Evolutionary conservation across 257 asterid genomes (phyloP), one percentile per base, ranked within the genome.

Genomic region (Buddleja alternifolia): DNA sequence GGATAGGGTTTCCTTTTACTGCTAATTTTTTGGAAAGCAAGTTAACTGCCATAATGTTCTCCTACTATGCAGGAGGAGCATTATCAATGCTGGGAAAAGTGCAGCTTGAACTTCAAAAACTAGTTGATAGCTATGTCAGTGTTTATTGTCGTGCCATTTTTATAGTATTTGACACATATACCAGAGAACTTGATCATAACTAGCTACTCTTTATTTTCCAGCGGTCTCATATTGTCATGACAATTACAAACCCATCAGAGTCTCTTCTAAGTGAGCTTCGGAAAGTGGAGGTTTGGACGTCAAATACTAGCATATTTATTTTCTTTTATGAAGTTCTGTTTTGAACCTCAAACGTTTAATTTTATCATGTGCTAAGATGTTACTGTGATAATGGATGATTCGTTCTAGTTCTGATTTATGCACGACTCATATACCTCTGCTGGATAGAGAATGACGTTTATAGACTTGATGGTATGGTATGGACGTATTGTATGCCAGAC

Each of bases 161-260:
- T 66, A 5, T 58, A 36, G 24, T 67, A 41, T 37, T 37, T 48
- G 32, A 68, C 36, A 41, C 32, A 15, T 63, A 40, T 37, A 54
- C 69, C 39, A 55, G 15, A 57, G 6, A 71, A 47, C 42, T 63
- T 52, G 76, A 60, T 77, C 52, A n/a, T 83, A 67, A 85, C 78
- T 74, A 8, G 8, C 52, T 81, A 32, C 44, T 72, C 60, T 82
- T 52, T 70, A 45, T 51, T 67, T 84, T 75, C 58, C 96, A 93
- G 99, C 91, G 99, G 21, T 70, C 93, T 69, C 90, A 85, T 76
- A 81, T 90, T 47, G 81, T 90, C 74, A 74, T 83, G 82, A 93
- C 99, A 48, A 85, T 93, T 36, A 90, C 97, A 42, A 90, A 88
- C 70, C 99, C 99, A 41, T 93, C 96, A 45, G 99, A 93, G 81